A percentile compares a stretch with the other conserved stretches of the same genome.
Conservation (phyloP, 306 rosid genomes). For the Sicyos baderoa region DNA sequence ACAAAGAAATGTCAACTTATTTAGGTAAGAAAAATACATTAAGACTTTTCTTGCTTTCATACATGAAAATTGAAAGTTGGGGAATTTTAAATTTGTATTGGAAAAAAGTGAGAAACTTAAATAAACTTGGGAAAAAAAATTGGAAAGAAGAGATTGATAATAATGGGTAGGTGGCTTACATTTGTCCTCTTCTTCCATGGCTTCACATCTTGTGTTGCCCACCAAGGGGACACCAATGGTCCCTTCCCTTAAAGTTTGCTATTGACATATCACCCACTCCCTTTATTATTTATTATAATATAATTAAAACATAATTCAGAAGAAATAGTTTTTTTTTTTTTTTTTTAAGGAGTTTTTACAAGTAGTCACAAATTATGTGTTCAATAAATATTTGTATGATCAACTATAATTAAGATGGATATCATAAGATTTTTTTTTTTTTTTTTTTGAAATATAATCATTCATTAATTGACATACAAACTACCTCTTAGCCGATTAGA, state of each 20-base stretch:
- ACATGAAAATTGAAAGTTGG: constrained; percentile 5
- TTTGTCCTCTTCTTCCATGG: constrained; percentile 21
- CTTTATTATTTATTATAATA: background rate
- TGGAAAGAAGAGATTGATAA: constrained; percentile 8
- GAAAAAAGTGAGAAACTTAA: constrained; percentile 12
- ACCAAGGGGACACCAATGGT: constrained; percentile 24
- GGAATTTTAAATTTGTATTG: background rate
- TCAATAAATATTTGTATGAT: background rate
- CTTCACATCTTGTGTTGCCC: constrained; percentile 28
- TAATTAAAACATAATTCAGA: background rate
- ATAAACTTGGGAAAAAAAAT: constrained; percentile 1
- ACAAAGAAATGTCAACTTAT: constrained; percentile 1
- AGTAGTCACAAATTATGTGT: background rate
- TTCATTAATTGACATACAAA: no score
- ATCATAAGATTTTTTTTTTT: no score
- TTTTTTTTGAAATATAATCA: no score
- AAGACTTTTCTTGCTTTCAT: constrained; percentile 24
- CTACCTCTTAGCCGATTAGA: no score
- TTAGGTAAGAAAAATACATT: constrained; percentile 11
- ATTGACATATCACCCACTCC: constrained; percentile 29
- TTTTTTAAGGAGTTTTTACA: no score
- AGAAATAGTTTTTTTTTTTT: background rate
- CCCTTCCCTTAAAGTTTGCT: constrained; percentile 23
- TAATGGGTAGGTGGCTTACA: constrained; percentile 25
- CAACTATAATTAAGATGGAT: no score